Evolutionary conservation across 2,329 filamentous ascomycete genomes (phyloP).

Genomic region (Blumeria hordei): DNA sequence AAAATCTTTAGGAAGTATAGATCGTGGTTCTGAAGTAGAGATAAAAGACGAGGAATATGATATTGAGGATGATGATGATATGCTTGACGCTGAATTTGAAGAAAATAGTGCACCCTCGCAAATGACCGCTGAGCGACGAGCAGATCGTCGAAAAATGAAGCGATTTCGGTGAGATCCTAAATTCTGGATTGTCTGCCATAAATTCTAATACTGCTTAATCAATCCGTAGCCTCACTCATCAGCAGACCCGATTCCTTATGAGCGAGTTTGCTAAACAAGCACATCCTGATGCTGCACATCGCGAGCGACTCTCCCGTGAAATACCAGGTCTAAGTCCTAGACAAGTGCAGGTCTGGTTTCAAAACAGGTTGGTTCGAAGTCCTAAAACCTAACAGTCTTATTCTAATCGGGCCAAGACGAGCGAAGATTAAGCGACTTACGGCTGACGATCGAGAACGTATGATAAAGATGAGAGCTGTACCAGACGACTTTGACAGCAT

Average conservation of each 20-base stretch:
- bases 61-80: conserved; percentile 29
- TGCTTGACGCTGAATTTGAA: conserved; percentile 22
- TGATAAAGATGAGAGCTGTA: conserved; percentile 49
- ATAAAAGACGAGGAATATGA: conserved; percentile 15
- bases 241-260: conserved; percentile 93
- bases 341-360: conserved; percentile 96
- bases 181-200: too few relatives aligned
- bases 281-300: conserved; percentile 75
- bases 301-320: conserved; percentile 65
- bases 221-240: conserved; percentile 54
- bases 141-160: conserved; percentile 45
- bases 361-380: conserved; percentile 52
- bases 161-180: conserved; percentile 38
- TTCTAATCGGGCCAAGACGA: conserved; percentile 21
- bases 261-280: conserved; percentile 90
- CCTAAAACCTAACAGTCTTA: neutral
- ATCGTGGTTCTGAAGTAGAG: conserved; percentile 19
- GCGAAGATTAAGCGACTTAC: conserved; percentile 50
- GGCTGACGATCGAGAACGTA: conserved; percentile 43
- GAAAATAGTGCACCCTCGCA: conserved; percentile 20
- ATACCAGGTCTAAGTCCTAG: conserved; percentile 79
- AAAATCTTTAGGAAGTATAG: conserved; percentile 19
- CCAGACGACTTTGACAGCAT: conserved; percentile 49
- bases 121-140: conserved; percentile 31
- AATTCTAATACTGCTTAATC: conserved; percentile 12